Base-by-base conservation (phyloP, 768 basidiomycete species). In the Russula abietina region DNA sequence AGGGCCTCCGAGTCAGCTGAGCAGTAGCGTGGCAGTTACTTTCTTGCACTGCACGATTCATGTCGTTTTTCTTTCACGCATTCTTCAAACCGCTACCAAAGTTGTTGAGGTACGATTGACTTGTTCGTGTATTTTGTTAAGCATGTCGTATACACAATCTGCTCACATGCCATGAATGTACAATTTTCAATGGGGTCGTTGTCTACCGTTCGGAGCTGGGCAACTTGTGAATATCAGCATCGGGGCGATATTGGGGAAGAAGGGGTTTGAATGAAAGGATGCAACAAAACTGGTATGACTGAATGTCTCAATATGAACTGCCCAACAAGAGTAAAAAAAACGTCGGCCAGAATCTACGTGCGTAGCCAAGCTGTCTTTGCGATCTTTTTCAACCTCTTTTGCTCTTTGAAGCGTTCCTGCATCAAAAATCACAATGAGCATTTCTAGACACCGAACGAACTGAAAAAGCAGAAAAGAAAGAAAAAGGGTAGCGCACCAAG, bases 351-450 rank as follows among this genome's bases (percentile, higher is more conserved):
- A 16, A 61, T 57, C 62, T 71, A 89, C 68, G 85, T 88, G 71
- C 91, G 84, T 69, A 93, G 71, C 91, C 90, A 93, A 10, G 91
- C 91, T 1, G 89, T 92, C 77, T 91, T 92, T 43, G 89, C 89
- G 10, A 91, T 84, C 75, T 92, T 93, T 78, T 92, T 92, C 70
- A 78, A 74, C 67, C 75, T 80, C 73, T 92, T 93, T 77, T 89
- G 86, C 71, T 91, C 88, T 71, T 87, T 89, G 73, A 88, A 92
- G 46, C 88, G 84, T 67, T 92, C 89, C 90, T 91, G 72, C 4
- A n/a, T 7, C 19, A 49, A 19, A 33, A 33, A 49, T 10, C 36
- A 45, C 33, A 57, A 58, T 49, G 67, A 64, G 56, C 22, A 62
- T 55, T 22, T 68, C 36, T 55, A 36, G 43, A 64, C 39, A 57